Percentiles rank a stretch among this genome's conserved stretches.
Evolutionary conservation across 108 stramenopile species (phyloP).

Genomic region (Nitzschia palea): DNA sequence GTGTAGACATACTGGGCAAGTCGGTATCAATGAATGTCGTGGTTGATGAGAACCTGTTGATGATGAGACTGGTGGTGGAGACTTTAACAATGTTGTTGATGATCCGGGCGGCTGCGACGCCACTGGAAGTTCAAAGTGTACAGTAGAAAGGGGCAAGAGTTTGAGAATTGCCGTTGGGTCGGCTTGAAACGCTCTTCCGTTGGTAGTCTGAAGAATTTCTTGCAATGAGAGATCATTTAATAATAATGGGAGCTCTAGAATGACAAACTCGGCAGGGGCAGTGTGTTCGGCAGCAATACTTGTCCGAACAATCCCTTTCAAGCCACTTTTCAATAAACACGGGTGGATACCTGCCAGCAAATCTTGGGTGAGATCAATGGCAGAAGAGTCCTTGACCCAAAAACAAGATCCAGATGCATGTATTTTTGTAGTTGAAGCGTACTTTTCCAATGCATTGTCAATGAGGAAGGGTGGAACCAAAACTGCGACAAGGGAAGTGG

Average conservation of each 20-base stretch:
- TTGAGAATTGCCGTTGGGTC: constrained; percentile 53
- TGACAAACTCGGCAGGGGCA: constrained; percentile 43
- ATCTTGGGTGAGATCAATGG: constrained; percentile 16
- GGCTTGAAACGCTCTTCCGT: constrained; percentile 38
- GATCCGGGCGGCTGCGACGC: not conserved
- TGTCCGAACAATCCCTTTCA: constrained; percentile 29
- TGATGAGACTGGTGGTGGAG: not conserved
- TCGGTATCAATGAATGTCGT: constrained; percentile 42
- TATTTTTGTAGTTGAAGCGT: constrained; percentile 11
- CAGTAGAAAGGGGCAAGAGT: constrained; percentile 49
- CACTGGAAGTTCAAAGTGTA: constrained; percentile 25
- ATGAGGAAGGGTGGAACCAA: constrained; percentile 32
- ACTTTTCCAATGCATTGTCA: constrained; percentile 9
- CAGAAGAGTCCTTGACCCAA: constrained; percentile 20
- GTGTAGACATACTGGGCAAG: constrained; percentile 83
- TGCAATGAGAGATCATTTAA: constrained; percentile 3
- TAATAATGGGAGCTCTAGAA: constrained; percentile 28
- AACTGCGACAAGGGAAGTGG: constrained; percentile 13
- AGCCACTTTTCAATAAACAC: constrained; percentile 1
- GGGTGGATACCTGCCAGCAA: constrained; percentile 27
- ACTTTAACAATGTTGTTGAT: not conserved
- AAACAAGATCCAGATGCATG: constrained; percentile 35
- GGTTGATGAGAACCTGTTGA: not conserved
- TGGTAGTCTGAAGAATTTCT: constrained; percentile 32
- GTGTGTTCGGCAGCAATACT: constrained; percentile 22